These are phyloP conservation scores for Besnoitia besnoiti DNA, from an alignment of 169 alveolate genomes.

Conservation along the genomic window DNA sequence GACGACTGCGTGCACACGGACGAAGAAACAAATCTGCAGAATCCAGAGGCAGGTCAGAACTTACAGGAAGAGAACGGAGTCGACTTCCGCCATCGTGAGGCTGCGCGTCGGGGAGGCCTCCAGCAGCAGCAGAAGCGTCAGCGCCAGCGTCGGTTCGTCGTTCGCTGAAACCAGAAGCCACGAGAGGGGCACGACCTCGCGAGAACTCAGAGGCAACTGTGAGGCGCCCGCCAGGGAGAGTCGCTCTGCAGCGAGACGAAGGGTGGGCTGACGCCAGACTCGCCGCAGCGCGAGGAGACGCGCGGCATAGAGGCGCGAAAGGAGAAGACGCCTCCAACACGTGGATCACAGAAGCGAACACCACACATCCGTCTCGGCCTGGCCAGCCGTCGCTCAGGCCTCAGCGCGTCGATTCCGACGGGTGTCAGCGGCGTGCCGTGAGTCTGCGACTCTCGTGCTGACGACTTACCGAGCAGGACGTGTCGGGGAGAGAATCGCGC, in stretches of 20 bases:
- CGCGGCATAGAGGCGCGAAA: no score
- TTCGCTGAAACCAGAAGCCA: background rate
- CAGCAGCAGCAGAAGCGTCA: background rate
- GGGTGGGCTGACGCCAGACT: no score
- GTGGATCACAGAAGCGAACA: no score
- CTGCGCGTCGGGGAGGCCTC: background rate
- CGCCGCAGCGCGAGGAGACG: no score
- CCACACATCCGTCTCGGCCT: no score
- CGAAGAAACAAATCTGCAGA: background rate
- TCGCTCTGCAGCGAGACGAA: no score
- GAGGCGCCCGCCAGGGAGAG: no score
- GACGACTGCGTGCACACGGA: background rate
- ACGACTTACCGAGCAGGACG: background rate
- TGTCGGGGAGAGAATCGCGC: background rate
- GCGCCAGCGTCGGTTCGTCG: slow-evolving; percentile 8
- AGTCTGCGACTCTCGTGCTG: no score
- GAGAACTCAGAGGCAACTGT: background rate
- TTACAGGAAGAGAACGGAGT: slow-evolving; percentile 7
- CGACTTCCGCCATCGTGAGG: slow-evolving; percentile 1
- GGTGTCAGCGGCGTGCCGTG: no score
- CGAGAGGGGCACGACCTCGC: background rate
- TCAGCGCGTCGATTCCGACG: no score
- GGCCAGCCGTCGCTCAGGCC: no score
- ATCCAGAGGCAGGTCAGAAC: background rate
- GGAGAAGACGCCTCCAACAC: no score